Percentiles rank a stretch among this genome's conserved stretches.
Conservation (phyloP, 495 filamentous ascomycete genomes). For the Cenococcum geophilum region DNA sequence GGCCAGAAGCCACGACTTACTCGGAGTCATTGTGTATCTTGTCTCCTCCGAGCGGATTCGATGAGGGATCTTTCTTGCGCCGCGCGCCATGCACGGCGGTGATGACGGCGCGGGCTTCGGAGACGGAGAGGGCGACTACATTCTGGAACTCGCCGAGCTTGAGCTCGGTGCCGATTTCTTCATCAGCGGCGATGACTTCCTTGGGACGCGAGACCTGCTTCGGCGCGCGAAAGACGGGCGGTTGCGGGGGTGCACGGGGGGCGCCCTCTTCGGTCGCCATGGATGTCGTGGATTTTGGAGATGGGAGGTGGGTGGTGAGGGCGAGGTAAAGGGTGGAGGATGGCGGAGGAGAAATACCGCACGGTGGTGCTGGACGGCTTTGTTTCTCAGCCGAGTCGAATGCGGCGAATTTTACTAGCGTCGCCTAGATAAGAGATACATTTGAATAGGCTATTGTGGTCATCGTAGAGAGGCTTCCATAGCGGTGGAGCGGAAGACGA, state of each 20-base stretch:
- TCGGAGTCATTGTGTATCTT: constrained; percentile 50
- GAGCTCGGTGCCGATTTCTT: constrained; percentile 76
- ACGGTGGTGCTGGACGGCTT: constrained; percentile 6
- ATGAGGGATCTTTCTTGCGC: constrained; percentile 55
- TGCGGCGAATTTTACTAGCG: neutral
- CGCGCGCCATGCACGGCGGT: constrained; percentile 75
- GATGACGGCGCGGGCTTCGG: constrained; percentile 86
- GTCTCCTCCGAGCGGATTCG: constrained; percentile 40
- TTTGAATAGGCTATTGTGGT: too few species aligned
- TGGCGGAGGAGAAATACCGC: constrained; percentile 4
- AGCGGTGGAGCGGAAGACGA: too few species aligned
- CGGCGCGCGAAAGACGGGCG: constrained; percentile 25
- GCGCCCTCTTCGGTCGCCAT: constrained; percentile 11
- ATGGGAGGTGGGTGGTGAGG: neutral
- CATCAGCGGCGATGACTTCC: constrained; percentile 65
- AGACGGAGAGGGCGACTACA: constrained; percentile 79
- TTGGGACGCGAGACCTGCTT: constrained; percentile 28
- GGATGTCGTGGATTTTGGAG: constrained; percentile 1
- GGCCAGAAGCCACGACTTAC: constrained; percentile 44
- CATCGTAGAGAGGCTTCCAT: too few species aligned
- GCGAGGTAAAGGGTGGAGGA: neutral
- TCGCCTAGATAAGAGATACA: too few species aligned
- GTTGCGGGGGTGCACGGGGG: constrained; percentile 1
- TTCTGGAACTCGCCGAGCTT: constrained; percentile 87
- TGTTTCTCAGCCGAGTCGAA: neutral